Percentiles rank a stretch among this genome's conserved stretches.
Conservation (phyloP, 2,329 filamentous ascomycete species). For the Ceratocystis ficicola region DNA sequence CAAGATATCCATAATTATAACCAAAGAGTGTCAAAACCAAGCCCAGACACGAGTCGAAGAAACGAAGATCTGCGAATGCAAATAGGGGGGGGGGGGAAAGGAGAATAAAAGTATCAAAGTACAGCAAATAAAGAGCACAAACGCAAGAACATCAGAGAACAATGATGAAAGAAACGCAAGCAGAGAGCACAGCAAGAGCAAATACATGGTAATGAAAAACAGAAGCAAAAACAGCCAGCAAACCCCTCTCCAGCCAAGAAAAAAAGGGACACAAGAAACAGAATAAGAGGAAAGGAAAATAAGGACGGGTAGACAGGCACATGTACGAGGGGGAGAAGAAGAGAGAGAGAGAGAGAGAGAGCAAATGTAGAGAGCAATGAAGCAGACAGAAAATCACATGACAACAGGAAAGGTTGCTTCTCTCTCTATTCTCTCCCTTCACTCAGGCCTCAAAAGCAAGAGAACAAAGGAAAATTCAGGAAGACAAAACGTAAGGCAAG, state of each 20-base stretch:
- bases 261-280: slow-evolving; percentile 13
- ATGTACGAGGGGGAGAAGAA: slow-evolving; percentile 7
- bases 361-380: not conserved
- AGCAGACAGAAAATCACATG: not conserved
- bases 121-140: slow-evolving; percentile 21
- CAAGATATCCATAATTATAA: too few relatives aligned
- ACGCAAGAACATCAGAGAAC: not conserved
- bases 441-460: not conserved
- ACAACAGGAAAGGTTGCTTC: not conserved
- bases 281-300: not conserved
- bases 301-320: not conserved
- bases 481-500: not conserved
- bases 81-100: slow-evolving; percentile 20
- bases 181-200: slow-evolving; percentile 16
- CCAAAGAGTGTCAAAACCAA: not conserved
- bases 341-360: not conserved
- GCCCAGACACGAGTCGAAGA: slow-evolving; percentile 17
- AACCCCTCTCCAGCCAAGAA: slow-evolving; percentile 10
- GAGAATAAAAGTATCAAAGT: slow-evolving; percentile 20
- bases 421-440: not conserved
- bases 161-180: slow-evolving; percentile 20
- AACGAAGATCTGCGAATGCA: slow-evolving; percentile 20
- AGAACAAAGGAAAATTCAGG: not conserved
- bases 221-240: slow-evolving; percentile 14
- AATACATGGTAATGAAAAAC: slow-evolving; percentile 17